Base-by-base conservation (phyloP, 352 stramenopile genomes). In the Pythium volutum region DNA sequence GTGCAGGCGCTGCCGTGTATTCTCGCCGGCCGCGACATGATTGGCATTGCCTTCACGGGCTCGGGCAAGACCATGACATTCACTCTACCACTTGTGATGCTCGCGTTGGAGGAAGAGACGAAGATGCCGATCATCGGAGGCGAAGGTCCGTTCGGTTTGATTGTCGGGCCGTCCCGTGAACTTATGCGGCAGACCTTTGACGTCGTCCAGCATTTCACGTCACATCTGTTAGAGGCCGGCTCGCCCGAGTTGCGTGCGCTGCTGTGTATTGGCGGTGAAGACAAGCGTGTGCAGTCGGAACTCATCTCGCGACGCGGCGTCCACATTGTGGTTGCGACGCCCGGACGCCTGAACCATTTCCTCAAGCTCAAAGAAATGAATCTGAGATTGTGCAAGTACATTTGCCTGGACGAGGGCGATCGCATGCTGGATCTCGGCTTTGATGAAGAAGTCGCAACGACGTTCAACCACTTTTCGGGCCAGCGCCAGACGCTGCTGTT, bases 61-160 rank as follows among this genome's bases (percentile, higher is more conserved):
- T 97, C 82, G 2, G 97, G 97, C n/a, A 99, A 99, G 75, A 99
- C 97, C 0, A 81, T 99, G 31, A 98, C 95, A 12, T 99, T 99
- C 78, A 96, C 84, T 16, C 70, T 99, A 39, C 97, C 97, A 34
- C 72, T 99, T 15, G 89, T 99, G 39, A 98, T 99, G 90, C 79
- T 97, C 23, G 91, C 97, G 41, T 78, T 99, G 26, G 97, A 99
- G 69, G 89, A 99, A 69, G 96, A 99, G 75, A 84, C 92, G 71
- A 97, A 95, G 76, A 88, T 98, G 84, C 89, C 95, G 0, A 81
- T 98, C 16, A 79, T 97, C 34, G 77, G 88, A 1, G 87, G 89
- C 33, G 97, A 99, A 83, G 97, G 97, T 1, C 97, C 97, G 0
- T 93, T 99, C 36, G 97, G 97, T 18, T 83, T 99, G 18, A 98